These are phyloP conservation scores for Phycomyces nitens DNA, from an alignment of 192 early-diverging fungal species.

Conservation along the genomic window DNA sequence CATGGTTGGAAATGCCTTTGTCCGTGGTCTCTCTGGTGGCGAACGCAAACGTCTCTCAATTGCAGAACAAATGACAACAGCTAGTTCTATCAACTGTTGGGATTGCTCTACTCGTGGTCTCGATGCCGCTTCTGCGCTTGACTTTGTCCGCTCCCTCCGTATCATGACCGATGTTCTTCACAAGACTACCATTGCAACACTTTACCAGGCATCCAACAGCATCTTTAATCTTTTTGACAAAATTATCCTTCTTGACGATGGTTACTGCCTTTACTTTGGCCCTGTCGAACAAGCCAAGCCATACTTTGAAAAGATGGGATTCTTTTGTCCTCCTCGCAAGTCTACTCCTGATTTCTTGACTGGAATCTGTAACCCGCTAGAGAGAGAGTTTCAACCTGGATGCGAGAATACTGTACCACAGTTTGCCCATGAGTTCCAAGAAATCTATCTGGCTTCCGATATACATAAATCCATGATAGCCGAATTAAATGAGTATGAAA, in stretches of 20 bases:
- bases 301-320: constrained; percentile 64
- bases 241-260: constrained; percentile 62
- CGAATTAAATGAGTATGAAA: constrained; percentile 44
- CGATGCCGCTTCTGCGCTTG: constrained; percentile 78
- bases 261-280: constrained; percentile 68
- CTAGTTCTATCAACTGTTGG: constrained; percentile 56
- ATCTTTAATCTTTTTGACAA: constrained; percentile 74
- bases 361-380: constrained; percentile 60
- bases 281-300: constrained; percentile 52
- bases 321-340: constrained; percentile 59
- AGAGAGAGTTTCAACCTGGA: constrained; percentile 50
- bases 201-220: constrained; percentile 75
- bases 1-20: constrained; percentile 68
- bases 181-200: constrained; percentile 55
- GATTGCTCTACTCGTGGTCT: constrained; percentile 68
- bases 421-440: constrained; percentile 62
- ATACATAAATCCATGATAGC: constrained; percentile 38
- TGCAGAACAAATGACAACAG: constrained; percentile 70
- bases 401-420: constrained; percentile 53
- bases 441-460: constrained; percentile 42
- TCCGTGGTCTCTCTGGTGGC: constrained; percentile 79
- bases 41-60: constrained; percentile 77
- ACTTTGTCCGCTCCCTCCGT: constrained; percentile 72
- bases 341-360: constrained; percentile 73
- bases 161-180: constrained; percentile 67